Percentiles rank a stretch among this genome's conserved stretches.
phyloP scores from a whole-genome alignment of 257 asterid genomes.

The Solanum etuberosum region DNA sequence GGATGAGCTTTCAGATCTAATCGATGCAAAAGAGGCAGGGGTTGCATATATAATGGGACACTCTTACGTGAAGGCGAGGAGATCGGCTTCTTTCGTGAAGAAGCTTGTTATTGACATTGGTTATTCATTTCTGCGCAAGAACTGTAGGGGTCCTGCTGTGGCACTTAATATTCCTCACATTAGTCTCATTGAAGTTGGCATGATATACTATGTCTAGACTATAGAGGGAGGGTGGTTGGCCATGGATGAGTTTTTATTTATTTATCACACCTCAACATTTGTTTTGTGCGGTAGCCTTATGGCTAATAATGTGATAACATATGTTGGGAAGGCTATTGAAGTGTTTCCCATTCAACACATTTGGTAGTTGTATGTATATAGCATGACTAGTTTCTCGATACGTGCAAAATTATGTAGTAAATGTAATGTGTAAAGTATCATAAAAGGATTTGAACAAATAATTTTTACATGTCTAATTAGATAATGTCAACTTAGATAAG shows the following conservation, averaged over 20 bases:
- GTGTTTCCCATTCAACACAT: background rate
- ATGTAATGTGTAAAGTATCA: background rate
- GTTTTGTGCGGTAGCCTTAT: background rate
- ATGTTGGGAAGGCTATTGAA: background rate
- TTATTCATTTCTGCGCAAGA: constrained; percentile 83
- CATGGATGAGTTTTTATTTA: background rate
- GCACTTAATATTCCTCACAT: constrained; percentile 90
- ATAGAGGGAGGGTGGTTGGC: background rate
- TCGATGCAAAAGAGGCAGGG: constrained; percentile 89
- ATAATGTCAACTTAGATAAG: background rate
- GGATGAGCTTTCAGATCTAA: constrained; percentile 73
- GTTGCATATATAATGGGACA: constrained; percentile 92
- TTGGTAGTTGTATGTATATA: background rate
- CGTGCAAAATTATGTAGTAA: background rate
- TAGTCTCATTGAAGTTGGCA: constrained; percentile 91
- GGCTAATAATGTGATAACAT: background rate
- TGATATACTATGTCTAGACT: constrained; percentile 72
- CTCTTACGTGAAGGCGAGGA: constrained; percentile 76
- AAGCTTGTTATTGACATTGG: constrained; percentile 79
- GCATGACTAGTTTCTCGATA: background rate
- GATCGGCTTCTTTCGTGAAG: constrained; percentile 62
- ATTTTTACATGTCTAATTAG: background rate
- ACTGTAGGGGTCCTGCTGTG: constrained; percentile 91
- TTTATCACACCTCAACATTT: background rate
- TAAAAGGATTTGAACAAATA: background rate